Evolutionary conservation across 1,284 basidiomycete genomes (phyloP), one percentile per base, ranked within the genome.

Genomic region (Boletus sp.): DNA sequence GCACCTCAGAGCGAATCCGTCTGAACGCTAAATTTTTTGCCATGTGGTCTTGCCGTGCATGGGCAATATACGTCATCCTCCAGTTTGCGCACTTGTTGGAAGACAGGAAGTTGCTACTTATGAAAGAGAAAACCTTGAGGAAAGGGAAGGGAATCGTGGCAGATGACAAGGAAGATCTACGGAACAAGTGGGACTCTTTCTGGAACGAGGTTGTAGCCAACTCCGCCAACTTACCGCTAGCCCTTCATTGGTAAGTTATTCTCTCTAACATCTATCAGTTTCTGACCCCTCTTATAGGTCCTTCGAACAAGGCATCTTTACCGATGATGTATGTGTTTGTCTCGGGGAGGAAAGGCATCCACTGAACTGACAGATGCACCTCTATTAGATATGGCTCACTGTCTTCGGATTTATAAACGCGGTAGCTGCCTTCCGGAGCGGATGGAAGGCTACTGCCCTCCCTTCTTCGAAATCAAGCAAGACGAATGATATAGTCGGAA

Each of bases 141-240:
- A 81, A 80, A 57, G 76, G 75, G 2, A 84, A 81, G 56, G 75
- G 74, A 3, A 53, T 74, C 20, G 67, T 62, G n/a, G 58, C 56
- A 3, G 69, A 69, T 19, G 82, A 87, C 52, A 78, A 77, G 54
- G 69, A 73, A 23, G 81, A 84, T 44, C 61, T 91, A 19, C 56
- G 65, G 36, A 71, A 78, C 52, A 70, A 80, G 53, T 86, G 86
- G 78, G 75, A 80, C 52, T 78, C 84, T 13, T 81, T 87, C 50
- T 80, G 81, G 74, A 84, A 80, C 50, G 88, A 92, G 56, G 62
- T 88, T 20, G 69, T 88, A 41, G 79, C 82, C 39, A 93, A 92
- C 59, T 52, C 85, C 5, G 82, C 81, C 26, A 88, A 91, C 63
- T 68, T 92, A 33, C 91, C 91, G 4, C 67, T 91, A 47, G 88